Base-by-base conservation (phyloP, 2,329 filamentous ascomycete genomes). In the Exserohilum turcica region DNA sequence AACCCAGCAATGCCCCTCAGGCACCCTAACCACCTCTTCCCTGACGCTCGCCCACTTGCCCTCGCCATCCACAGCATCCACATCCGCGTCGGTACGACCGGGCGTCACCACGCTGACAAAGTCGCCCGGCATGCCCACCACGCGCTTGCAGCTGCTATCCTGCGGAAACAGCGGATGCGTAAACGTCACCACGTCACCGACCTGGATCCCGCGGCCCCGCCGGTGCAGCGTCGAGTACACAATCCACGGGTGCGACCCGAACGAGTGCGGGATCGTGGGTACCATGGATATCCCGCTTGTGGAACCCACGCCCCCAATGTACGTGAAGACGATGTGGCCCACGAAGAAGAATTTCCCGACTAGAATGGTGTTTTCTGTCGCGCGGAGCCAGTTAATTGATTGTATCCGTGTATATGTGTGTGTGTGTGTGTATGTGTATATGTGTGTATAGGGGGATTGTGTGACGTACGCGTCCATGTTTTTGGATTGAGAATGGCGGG, bases 1-100 rank as follows among this genome's bases (percentile, higher is more conserved):
- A 6, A 97, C 79, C 85, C 91, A 97, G 67, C 92, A 95, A 79
- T 99, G 94, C 1, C 94, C 94, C 68, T 89, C 81, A 0, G 94
- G 94, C 13, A 99, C 89, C 80, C 89, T 86, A 15, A 91, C 81
- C 84, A 90, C 87, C 43, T 65, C 63, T 36, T 74, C 70, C 33
- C 54, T 67, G 7, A 72, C 55, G 24, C 49, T 61, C 16, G 64
- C 64, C 63, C 63, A 71, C 44, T 68, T 65, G 2, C 63, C 63
- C 6, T 69, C 65, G 1, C 48, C 52, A 28, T 61, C 63, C 13
- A 51, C 49, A n/a, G 64, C 60, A 10, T 57, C 54, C 6, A 68
- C 5, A 50, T 68, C 68, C 24, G 60, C 66, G 2, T 67, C 61
- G 15, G 65, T 56, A 31, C 65, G 63, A 12, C 71, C 84, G 0